A percentile compares a stretch with the other conserved stretches of the same genome.
These are phyloP conservation scores for Erodium texanum DNA, from an alignment of 441 rosid genomes.

Conservation along the genomic window DNA sequence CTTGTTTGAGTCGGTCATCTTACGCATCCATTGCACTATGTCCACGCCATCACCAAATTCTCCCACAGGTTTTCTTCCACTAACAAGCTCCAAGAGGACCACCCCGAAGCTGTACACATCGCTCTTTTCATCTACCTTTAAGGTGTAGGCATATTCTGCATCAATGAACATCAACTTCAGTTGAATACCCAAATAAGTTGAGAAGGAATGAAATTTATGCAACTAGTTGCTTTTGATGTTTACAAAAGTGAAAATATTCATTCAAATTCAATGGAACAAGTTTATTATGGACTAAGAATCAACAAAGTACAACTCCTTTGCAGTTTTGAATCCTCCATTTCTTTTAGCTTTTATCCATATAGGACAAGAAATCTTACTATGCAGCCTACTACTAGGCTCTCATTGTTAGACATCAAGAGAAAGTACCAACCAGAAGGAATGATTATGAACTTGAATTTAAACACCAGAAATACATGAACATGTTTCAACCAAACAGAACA, in stretches of 20 bases:
- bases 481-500: no score
- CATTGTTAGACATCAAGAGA: no score
- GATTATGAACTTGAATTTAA: no score
- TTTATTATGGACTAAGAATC: no score
- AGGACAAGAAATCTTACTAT: not conserved
- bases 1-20: conserved; percentile 71
- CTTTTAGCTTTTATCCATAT: not conserved
- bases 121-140: conserved; percentile 95
- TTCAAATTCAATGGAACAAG: no score
- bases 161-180: conserved; percentile 7
- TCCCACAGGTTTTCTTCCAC: conserved; percentile 82
- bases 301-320: not conserved
- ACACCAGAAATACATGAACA: no score
- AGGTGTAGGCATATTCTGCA: conserved; percentile 87
- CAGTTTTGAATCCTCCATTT: not conserved
- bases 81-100: conserved; percentile 68
- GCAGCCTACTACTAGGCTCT: no score
- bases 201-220: no score
- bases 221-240: no score
- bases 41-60: conserved; percentile 98
- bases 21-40: conserved; percentile 92
- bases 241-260: no score
- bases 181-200: not conserved
- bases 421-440: no score
- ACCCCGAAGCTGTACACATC: conserved; percentile 95